Percentiles rank a stretch among this genome's conserved stretches.
These are phyloP conservation scores for Vitis hybrid DNA, from an alignment of 177 flowering plant genomes.

Conservation along the genomic window DNA sequence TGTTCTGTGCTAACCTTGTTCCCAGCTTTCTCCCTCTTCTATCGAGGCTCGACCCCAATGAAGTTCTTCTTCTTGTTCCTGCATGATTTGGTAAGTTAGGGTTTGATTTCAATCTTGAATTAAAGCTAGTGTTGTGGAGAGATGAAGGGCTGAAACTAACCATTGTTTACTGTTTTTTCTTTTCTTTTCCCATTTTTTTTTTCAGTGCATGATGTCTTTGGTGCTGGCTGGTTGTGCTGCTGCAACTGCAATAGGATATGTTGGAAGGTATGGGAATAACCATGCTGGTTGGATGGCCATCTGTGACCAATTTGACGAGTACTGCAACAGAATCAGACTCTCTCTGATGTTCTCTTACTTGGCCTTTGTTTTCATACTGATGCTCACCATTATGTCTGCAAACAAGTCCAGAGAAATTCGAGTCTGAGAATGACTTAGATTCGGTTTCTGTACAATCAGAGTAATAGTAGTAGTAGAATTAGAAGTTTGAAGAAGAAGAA, in stretches of 20 bases:
- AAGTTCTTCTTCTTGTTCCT: conserved; percentile 41
- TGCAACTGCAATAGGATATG: conserved; percentile 54
- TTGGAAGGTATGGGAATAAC: conserved; percentile 50
- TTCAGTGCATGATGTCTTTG: conserved; percentile 43
- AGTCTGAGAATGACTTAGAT: not conserved
- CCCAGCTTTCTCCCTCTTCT: conserved; percentile 12
- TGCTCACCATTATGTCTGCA: conserved; percentile 50
- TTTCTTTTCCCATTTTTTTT: no score
- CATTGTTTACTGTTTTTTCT: no score
- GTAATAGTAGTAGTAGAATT: not conserved
- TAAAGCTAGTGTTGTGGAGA: not conserved
- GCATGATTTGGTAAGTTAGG: conserved; percentile 50
- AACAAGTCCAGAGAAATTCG: conserved; percentile 19
- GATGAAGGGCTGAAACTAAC: no score
- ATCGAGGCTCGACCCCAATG: conserved; percentile 16
- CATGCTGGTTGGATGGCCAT: conserved; percentile 55
- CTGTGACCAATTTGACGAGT: conserved; percentile 41
- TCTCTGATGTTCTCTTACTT: conserved; percentile 38
- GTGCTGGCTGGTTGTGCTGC: conserved; percentile 48
- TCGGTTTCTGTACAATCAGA: no score
- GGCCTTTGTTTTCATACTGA: conserved; percentile 28
- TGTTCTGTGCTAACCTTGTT: conserved; percentile 35
- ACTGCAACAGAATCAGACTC: conserved; percentile 35
- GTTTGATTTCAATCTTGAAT: not conserved
- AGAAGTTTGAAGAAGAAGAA: not conserved